A percentile compares a stretch with the other conserved stretches of the same genome.
Evolutionary conservation across 805 yeast species (phyloP).

Genomic region (Saccharomycopsis olivae): DNA sequence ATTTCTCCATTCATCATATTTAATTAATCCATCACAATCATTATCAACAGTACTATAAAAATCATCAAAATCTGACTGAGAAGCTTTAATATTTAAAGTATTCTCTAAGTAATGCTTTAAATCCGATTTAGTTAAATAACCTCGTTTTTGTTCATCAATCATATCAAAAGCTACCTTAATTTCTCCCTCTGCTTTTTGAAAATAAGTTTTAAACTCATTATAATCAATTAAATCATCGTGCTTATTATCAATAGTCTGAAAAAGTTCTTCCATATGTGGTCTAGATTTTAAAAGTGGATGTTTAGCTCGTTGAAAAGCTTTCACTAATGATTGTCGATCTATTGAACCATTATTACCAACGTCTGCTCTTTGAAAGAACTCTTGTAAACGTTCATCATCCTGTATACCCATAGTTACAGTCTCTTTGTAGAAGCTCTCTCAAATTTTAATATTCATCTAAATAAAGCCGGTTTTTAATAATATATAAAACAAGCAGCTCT

Average conservation of each 20-base stretch:
- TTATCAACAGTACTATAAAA: slow-evolving; percentile 47
- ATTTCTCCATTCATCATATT: slow-evolving; percentile 80
- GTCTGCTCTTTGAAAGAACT: slow-evolving; percentile 5
- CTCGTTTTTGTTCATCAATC: slow-evolving; percentile 66
- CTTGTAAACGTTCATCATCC: too few relatives aligned
- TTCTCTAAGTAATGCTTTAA: slow-evolving; percentile 52
- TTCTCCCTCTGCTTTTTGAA: slow-evolving; percentile 58
- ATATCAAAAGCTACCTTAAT: slow-evolving; percentile 56
- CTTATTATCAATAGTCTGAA: slow-evolving; percentile 48
- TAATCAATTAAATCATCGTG: slow-evolving; percentile 49
- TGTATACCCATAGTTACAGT: too few relatives aligned
- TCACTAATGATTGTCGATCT: slow-evolving; percentile 27
- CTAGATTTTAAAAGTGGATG: slow-evolving; percentile 59
- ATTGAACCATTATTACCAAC: slow-evolving; percentile 32
- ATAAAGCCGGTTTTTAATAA: too few relatives aligned
- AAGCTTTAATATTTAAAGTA: slow-evolving; percentile 42
- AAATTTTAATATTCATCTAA: too few relatives aligned
- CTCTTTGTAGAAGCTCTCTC: too few relatives aligned
- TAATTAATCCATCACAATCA: slow-evolving; percentile 53
- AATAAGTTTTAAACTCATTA: slow-evolving; percentile 55
- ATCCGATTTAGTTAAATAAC: slow-evolving; percentile 54
- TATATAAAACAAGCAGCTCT: too few relatives aligned
- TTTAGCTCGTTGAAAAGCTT: slow-evolving; percentile 36
- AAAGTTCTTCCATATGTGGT: slow-evolving; percentile 46
- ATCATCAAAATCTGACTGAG: slow-evolving; percentile 39